Conservation (phyloP, 2,329 filamentous ascomycete genomes). For the Hirsutella thompsonii region DNA sequence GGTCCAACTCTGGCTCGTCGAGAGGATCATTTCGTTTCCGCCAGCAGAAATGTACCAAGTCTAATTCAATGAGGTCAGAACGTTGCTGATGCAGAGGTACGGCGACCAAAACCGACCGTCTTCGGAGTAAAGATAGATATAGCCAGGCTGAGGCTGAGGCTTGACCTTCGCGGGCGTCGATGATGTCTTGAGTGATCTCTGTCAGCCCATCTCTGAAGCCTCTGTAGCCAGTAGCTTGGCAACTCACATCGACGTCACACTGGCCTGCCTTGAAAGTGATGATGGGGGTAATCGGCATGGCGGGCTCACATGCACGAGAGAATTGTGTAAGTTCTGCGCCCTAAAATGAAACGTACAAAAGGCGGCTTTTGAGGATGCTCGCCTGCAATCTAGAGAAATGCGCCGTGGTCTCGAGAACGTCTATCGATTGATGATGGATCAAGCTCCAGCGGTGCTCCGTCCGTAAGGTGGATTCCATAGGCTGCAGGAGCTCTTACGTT, state of each 20-base stretch:
- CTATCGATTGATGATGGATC: background rate
- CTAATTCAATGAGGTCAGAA: constrained; percentile 26
- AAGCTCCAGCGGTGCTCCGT: background rate
- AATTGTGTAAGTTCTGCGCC: background rate
- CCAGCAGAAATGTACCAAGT: constrained; percentile 96
- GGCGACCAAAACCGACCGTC: constrained; percentile 46
- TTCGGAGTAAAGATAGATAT: constrained; percentile 84
- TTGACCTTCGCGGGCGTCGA: constrained; percentile 58
- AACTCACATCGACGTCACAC: constrained; percentile 69
- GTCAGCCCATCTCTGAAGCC: constrained; percentile 2
- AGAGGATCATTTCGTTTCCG: constrained; percentile 61
- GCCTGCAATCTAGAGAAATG: background rate
- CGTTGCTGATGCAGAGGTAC: background rate
- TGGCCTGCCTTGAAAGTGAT: constrained; percentile 94
- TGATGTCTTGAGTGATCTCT: constrained; percentile 18
- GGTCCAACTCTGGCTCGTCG: constrained; percentile 67
- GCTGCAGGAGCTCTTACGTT: no score
- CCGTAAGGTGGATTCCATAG: background rate
- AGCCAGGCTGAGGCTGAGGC: constrained; percentile 61
- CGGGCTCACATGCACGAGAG: constrained; percentile 3
- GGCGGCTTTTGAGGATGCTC: background rate
- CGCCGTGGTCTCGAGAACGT: background rate
- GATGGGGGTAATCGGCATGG: constrained; percentile 73
- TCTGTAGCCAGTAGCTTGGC: constrained; percentile 8
- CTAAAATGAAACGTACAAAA: background rate